phyloP scores from a whole-genome alignment of 192 early-diverging fungal genomes.

The Funneliformis geosporum region DNA sequence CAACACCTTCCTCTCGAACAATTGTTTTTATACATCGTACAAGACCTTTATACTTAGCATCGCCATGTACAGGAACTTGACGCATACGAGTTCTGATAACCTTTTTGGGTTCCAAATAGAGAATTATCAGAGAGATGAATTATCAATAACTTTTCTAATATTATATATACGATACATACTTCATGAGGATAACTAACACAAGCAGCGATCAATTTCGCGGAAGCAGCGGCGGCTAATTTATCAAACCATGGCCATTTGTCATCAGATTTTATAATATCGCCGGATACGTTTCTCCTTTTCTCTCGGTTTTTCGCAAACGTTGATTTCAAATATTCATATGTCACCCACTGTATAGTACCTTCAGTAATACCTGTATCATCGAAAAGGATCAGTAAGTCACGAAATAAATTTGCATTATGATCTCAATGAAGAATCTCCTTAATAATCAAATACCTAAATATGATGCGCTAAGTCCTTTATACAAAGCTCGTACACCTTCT shows the following conservation, averaged over 20 bases:
- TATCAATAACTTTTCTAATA: background rate
- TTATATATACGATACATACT: slow-evolving; percentile 46
- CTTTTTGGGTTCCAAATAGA: slow-evolving; percentile 24
- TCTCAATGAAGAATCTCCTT: background rate
- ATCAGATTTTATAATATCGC: slow-evolving; percentile 25
- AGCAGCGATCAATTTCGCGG: slow-evolving; percentile 86
- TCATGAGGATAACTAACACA: slow-evolving; percentile 94
- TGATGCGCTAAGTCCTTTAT: slow-evolving; percentile 89
- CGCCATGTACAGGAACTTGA: slow-evolving; percentile 73
- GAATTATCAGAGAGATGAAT: background rate
- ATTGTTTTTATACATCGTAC: slow-evolving; percentile 56
- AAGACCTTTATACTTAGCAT: slow-evolving; percentile 78
- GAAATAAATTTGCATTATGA: background rate
- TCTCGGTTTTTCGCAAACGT: slow-evolving; percentile 35
- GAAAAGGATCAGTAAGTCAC: background rate
- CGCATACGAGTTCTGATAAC: slow-evolving; percentile 81
- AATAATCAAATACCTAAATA: slow-evolving; percentile 61
- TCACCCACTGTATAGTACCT: slow-evolving; percentile 92
- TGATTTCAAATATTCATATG: slow-evolving; percentile 90
- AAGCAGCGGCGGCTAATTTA: slow-evolving; percentile 78
- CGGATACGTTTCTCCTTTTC: background rate
- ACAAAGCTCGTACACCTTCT: slow-evolving; percentile 84
- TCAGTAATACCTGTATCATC: slow-evolving; percentile 72
- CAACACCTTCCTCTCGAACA: slow-evolving; percentile 77
- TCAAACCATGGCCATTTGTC: slow-evolving; percentile 70